Evolutionary conservation across 257 asterid species (phyloP), one percentile per base, ranked within the genome.

Genomic region (Perilla frutescens): DNA sequence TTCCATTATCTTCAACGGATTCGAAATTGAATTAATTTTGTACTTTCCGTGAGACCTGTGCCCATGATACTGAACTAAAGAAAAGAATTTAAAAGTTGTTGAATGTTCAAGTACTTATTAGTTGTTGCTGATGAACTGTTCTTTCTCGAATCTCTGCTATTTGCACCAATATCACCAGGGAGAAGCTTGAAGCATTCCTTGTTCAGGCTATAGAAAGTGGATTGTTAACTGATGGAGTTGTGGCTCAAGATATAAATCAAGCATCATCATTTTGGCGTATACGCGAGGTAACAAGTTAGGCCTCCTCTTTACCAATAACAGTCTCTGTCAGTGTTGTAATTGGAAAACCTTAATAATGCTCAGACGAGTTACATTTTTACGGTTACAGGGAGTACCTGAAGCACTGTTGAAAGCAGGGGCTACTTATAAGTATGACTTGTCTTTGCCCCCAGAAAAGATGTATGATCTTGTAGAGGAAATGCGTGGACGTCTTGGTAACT

Each of bases 401-500:
- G 99, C 99, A 74, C 76, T 94, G 81, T 82, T 90, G 97, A 94
- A 90, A 84, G 97, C 93, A 10, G 99, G 99, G 66, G 97, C 95
- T 43, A 91, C 84, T 15, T 94, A 87, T 85, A 94, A 94, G 81
- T 94, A 94, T 62, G 99, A 94, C 84, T 77, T 91, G 77, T 94
- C 99, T 40, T 79, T 94, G 63, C 99, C 99, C 62, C 85, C 84
- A 57, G 96, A 83, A 66, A 90, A 88, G 85, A 86, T 94, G 89
- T 91, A 94, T 63, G 96, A 85, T 66, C 90, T 94, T 75, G 97
- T 94, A 61, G 90, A 80, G 82, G 97, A 91, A 82, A 88, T 90
- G 93, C 87, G 97, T 57, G 81, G 61, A 68, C 91, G 91, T 39
- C 89, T 94, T 44, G 98, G 98, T 94, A 88, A 84, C 49, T 58